Base-by-base conservation (phyloP, 2,329 filamentous ascomycete genomes). In the Daldinia sp. region DNA sequence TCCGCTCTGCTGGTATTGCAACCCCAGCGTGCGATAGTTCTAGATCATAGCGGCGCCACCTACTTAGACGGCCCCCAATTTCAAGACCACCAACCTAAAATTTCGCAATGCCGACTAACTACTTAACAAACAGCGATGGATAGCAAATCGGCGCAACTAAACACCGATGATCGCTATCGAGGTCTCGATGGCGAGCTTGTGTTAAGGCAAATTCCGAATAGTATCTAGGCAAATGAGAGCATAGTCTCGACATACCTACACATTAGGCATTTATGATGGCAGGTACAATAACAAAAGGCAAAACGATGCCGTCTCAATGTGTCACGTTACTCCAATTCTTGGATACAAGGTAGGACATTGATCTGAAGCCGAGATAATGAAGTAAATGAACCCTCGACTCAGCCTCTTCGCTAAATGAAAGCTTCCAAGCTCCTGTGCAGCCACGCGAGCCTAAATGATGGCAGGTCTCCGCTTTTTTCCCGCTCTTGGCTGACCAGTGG, bases 1-100 rank as follows among this genome's bases (percentile, higher is more conserved):
- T 46, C 67, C 71, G 66, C 44, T 33, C 55, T 54, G 60, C 65
- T 60, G 69, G 67, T 68, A 71, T 26, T 60, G 58, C 53, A 60
- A 63, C 55, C 61, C 50, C 41, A 60, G 33, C 20, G 44, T 60
- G 60, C 15, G 50, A 41, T 46, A 7, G 57, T 26, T 64, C 58
- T 56, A 68, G 35, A 30, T 7, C 18, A 30, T 20, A 37, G 39
- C 57, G 46, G 60, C 26, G 28, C 35, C 20, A 42, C 28, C 18
- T 35, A 10, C 10, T 35, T 37, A 26, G 30, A 3, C 15, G n/a
- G 18, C 28, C 50, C 18, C 50, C 42, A 50, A 39, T 35, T 42
- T n/a, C 15, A 44, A 28, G 37, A 30, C 46, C 46, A 50, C 13
- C 46, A n/a, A 15, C 28, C 46, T 30, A 18, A 48, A 20, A 48